These are phyloP conservation scores for Cercospora citrullina DNA, from an alignment of 2,329 filamentous ascomycete species.

Conservation along the genomic window DNA sequence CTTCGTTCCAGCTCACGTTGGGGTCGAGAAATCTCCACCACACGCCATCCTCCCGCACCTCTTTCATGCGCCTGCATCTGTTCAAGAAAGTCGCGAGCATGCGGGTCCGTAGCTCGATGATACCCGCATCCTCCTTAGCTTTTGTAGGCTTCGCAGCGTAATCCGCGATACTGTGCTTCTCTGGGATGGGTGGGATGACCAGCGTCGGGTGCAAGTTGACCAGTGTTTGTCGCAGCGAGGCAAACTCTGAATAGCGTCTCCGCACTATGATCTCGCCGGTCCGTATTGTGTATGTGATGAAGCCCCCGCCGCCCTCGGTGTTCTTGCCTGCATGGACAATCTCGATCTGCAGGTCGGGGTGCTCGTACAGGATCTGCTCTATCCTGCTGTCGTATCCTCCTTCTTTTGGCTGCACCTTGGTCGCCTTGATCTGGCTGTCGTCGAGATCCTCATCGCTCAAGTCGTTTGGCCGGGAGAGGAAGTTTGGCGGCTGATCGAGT, in stretches of 20 bases:
- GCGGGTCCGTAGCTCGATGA: conserved; percentile 93
- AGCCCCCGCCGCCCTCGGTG: conserved; percentile 83
- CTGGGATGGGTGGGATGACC: conserved; percentile 93
- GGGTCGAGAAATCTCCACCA: conserved; percentile 98
- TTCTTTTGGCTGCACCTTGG: conserved; percentile 62
- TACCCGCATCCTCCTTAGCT: conserved; percentile 94
- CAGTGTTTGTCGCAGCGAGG: conserved; percentile 82
- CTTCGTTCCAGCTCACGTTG: conserved; percentile 95
- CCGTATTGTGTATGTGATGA: conserved; percentile 95
- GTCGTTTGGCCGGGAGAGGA: conserved; percentile 53
- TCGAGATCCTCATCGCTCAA: conserved; percentile 62
- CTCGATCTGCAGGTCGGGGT: conserved; percentile 82
- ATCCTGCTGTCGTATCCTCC: conserved; percentile 93
- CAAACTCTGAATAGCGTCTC: conserved; percentile 93
- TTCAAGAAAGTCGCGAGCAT: conserved; percentile 97
- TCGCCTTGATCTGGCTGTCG: conserved; percentile 49
- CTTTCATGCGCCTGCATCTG: conserved; percentile 87
- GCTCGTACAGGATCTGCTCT: conserved; percentile 96
- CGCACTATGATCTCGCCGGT: conserved; percentile 95
- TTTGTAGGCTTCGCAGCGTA: conserved; percentile 98
- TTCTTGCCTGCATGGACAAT: conserved; percentile 97
- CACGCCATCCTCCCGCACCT: conserved; percentile 87
- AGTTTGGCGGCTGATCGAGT: conserved; percentile 64
- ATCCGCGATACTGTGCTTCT: conserved; percentile 98
- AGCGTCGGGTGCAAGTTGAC: conserved; percentile 91